Evolutionary conservation across 139 green algal genomes (phyloP), one percentile per base, ranked within the genome.

Genomic region (Gonium pectorale): DNA sequence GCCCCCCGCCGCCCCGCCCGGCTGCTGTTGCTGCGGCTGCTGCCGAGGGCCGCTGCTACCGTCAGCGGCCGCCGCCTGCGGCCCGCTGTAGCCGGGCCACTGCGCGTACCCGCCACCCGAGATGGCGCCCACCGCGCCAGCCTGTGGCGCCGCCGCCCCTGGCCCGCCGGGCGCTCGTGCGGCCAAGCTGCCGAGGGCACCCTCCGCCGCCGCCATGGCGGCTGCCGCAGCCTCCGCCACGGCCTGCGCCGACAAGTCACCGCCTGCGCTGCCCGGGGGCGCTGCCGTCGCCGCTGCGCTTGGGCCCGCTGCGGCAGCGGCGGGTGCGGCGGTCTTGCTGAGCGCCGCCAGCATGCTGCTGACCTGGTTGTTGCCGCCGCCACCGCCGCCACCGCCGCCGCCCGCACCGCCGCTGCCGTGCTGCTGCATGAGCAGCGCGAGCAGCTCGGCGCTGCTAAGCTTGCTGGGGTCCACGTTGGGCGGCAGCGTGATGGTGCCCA

Each of bases 401-500:
- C 60, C 60, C 2, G n/a, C n/a, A 11, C n/a, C 60, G 31, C 22
- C 15, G 21, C 5, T 6, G 37, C 44, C 43, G 7, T 83, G 66
- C 43, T 83, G 77, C 43, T 83, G 62, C 77, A 83, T 73, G 19
- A 83, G 62, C 60, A 83, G 43, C 31, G 62, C 77, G 4, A 83
- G 41, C 21, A 83, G 44, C 15, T 83, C 77, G 5, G 15, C 26
- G 60, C 37, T 46, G 43, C 43, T 83, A 9, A 83, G 77, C 43
- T 73, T 73, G 29, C 8, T 52, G 15, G 77, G 62, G 77, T 83
- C 77, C 31, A 83, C 62, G 31, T 64, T 51, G 43, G 77, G 77
- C 43, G 77, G 77, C 43, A 83, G 77, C 27, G 77, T 83, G 43
- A 83, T 73, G 44, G 77, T 83, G 41, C 77, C 77, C 31, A 83